phyloP scores from a whole-genome alignment of 2,329 filamentous ascomycete genomes.

The Colletotrichum sp. region DNA sequence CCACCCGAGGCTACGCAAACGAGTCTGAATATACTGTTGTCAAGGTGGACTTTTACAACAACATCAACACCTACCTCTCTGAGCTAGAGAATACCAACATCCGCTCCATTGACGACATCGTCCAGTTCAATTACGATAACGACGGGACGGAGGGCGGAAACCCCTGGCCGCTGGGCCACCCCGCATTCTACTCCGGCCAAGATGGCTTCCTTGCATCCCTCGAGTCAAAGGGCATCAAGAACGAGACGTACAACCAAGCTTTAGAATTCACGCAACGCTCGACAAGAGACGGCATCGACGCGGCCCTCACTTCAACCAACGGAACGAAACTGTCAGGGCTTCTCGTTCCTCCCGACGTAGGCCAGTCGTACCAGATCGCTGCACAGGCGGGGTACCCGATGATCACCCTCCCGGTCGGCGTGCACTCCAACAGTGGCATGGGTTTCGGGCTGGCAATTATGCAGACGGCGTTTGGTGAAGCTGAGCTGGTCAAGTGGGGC shows the following conservation, averaged over 20 bases:
- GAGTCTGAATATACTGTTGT: constrained; percentile 77
- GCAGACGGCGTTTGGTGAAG: constrained; percentile 67
- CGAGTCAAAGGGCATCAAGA: constrained; percentile 61
- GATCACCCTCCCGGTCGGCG: constrained; percentile 70
- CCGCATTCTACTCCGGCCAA: constrained; percentile 74
- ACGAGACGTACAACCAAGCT: constrained; percentile 72
- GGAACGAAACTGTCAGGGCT: constrained; percentile 60
- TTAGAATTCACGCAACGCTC: constrained; percentile 64
- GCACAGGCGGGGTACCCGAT: constrained; percentile 80
- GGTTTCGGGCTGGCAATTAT: constrained; percentile 64
- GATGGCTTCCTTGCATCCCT: constrained; percentile 72
- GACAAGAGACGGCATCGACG: constrained; percentile 72
- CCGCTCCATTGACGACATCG: constrained; percentile 66
- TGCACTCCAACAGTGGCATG: constrained; percentile 59
- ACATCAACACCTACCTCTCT: constrained; percentile 66
- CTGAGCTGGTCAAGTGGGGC: constrained; percentile 61
- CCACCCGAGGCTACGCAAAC: constrained; percentile 64
- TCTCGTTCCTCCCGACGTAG: constrained; percentile 72
- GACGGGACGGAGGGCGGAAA: constrained; percentile 71
- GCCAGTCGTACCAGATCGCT: constrained; percentile 70
- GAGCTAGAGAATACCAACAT: constrained; percentile 67
- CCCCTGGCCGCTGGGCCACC: constrained; percentile 56
- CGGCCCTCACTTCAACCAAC: constrained; percentile 58
- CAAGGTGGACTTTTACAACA: constrained; percentile 72
- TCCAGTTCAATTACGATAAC: constrained; percentile 68